A percentile compares a stretch with the other conserved stretches of the same genome.
phyloP scores from a whole-genome alignment of 805 yeast species.

The Wickerhamiella hasegawae region DNA sequence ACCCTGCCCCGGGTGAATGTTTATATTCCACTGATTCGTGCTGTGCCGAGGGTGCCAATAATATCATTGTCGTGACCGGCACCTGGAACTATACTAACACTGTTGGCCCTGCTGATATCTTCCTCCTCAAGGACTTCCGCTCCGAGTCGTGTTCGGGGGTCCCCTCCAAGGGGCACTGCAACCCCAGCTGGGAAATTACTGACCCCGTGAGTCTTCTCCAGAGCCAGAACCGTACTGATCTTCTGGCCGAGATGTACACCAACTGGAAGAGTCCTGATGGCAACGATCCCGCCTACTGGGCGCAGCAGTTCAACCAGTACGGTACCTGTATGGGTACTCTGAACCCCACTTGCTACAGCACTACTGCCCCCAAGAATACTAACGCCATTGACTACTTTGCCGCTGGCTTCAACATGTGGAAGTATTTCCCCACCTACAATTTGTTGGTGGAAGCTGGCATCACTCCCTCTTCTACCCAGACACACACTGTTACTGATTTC shows the following conservation, averaged over 20 bases:
- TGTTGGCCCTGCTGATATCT: constrained; percentile 51
- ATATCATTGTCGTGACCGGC: constrained; percentile 68
- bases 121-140: constrained; percentile 81
- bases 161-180: constrained; percentile 64
- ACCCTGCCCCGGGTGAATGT: no score
- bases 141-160: constrained; percentile 83
- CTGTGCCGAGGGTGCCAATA: constrained; percentile 80
- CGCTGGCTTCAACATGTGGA: constrained; percentile 40
- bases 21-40: no score
- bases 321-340: constrained; percentile 83
- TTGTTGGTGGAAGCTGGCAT: constrained; percentile 58
- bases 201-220: constrained; percentile 33
- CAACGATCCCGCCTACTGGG: constrained; percentile 59
- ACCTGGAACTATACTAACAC: constrained; percentile 83
- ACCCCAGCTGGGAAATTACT: constrained; percentile 36
- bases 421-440: constrained; percentile 46
- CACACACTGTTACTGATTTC: constrained; percentile 36
- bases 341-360: constrained; percentile 48
- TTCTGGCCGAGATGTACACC: constrained; percentile 38
- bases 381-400: constrained; percentile 56
- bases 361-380: constrained; percentile 16
- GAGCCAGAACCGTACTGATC: constrained; percentile 27
- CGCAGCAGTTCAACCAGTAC: constrained; percentile 86
- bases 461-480: constrained; percentile 41
- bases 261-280: constrained; percentile 67